phyloP scores from a whole-genome alignment of 306 rosid genomes.

The Chamaecrista fasciculata region DNA sequence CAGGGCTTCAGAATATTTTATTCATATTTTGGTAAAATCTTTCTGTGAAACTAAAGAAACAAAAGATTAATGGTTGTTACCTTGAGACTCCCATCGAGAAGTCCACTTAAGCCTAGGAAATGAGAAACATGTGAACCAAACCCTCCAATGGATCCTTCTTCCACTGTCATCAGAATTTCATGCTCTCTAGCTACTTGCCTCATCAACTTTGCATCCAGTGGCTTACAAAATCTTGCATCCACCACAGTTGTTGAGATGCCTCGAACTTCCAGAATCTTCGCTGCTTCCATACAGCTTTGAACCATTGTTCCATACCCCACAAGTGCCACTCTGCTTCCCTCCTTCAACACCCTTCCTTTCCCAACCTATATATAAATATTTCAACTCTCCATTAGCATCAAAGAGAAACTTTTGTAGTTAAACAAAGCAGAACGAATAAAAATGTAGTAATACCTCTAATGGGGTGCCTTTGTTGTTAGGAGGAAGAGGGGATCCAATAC shows the following conservation, averaged over 20 bases:
- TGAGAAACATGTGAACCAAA: conserved; percentile 52
- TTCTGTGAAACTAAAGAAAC: too few species aligned
- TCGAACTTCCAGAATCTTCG: conserved; percentile 34
- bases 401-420: background rate
- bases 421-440: too few species aligned
- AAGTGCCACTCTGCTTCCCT: conserved; percentile 45
- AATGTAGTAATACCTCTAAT: too few species aligned
- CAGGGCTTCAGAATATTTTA: too few species aligned
- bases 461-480: conserved; percentile 41
- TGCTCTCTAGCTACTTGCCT: conserved; percentile 43
- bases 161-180: conserved; percentile 16
- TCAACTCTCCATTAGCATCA: background rate
- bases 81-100: conserved; percentile 50
- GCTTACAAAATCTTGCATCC: conserved; percentile 54
- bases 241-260: conserved; percentile 40
- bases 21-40: too few species aligned
- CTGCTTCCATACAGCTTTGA: conserved; percentile 40
- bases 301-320: conserved; percentile 46
- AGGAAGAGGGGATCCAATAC: conserved; percentile 47
- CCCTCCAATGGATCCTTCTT: conserved; percentile 36
- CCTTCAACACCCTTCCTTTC: conserved; percentile 46
- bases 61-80: conserved; percentile 5
- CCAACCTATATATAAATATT: conserved; percentile 33
- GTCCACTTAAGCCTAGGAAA: conserved; percentile 42
- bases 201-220: conserved; percentile 42